Conservation (phyloP, 1,284 basidiomycete genomes). For the Cutaneotrichosporon curvatum region DNA sequence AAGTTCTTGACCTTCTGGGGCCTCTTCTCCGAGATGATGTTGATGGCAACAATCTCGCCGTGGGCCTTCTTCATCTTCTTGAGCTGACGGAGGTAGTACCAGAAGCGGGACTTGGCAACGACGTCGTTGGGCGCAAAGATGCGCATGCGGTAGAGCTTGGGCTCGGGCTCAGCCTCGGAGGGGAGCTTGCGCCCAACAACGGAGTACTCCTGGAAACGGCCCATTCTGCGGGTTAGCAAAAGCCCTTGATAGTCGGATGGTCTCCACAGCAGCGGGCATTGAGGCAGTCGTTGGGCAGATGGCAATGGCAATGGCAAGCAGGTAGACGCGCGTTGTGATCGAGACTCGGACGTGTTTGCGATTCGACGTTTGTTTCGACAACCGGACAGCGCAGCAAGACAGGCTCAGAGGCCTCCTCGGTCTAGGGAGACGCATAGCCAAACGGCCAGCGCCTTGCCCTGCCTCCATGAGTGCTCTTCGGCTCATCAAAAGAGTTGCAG, state of each 20-base stretch:
- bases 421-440: slow-evolving; percentile 7
- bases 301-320: too few relatives aligned
- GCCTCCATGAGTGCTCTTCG: slow-evolving; percentile 14
- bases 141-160: slow-evolving; percentile 88
- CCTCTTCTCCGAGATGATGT: slow-evolving; percentile 93
- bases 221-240: slow-evolving; percentile 37
- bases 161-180: slow-evolving; percentile 83
- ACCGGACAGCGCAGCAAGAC: not conserved
- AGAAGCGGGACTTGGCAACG: slow-evolving; percentile 98
- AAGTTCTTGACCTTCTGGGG: slow-evolving; percentile 99
- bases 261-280: too few relatives aligned
- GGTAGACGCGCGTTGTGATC: too few relatives aligned
- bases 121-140: slow-evolving; percentile 98
- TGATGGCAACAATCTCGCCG: slow-evolving; percentile 98
- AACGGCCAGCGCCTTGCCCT: slow-evolving; percentile 3
- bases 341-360: too few relatives aligned
- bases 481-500: slow-evolving; percentile 22
- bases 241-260: too few relatives aligned
- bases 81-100: slow-evolving; percentile 98
- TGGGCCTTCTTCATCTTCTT: slow-evolving; percentile 99
- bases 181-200: slow-evolving; percentile 97
- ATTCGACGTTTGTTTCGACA: not conserved
- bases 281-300: too few relatives aligned
- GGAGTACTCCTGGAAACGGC: slow-evolving; percentile 72
- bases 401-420: slow-evolving; percentile 31